Conservation (phyloP, 352 stramenopile genomes). For the Phytophthora nicotianae region DNA sequence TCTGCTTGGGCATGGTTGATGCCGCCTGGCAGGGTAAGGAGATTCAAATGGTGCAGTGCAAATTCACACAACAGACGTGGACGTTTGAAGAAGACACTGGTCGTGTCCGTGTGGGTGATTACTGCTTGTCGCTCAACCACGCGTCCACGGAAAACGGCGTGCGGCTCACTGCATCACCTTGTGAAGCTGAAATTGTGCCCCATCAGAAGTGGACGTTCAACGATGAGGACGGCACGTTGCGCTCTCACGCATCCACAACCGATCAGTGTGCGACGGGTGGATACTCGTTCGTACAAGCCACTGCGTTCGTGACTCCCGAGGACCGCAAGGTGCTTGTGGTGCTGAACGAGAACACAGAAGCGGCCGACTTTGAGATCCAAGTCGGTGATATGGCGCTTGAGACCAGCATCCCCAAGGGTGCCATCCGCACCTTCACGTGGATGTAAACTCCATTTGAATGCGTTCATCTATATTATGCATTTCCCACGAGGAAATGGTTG, state of each 20-base stretch:
- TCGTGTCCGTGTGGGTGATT: conserved; percentile 54
- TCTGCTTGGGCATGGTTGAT: conserved; percentile 55
- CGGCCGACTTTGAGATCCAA: conserved; percentile 64
- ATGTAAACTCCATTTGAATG: conserved; percentile 11
- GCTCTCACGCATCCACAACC: conserved; percentile 32
- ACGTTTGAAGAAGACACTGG: conserved; percentile 46
- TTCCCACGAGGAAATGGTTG: conserved; percentile 1
- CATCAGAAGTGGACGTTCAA: conserved; percentile 69
- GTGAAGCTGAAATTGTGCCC: conserved; percentile 28
- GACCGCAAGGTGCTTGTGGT: conserved; percentile 79
- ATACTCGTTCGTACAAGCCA: conserved; percentile 73
- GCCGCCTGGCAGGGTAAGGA: conserved; percentile 53
- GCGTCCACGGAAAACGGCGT: conserved; percentile 52
- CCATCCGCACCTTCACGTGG: conserved; percentile 56
- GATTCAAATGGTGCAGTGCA: conserved; percentile 65
- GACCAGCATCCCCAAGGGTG: conserved; percentile 52
- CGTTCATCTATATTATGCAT: conserved; percentile 2
- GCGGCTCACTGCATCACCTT: conserved; percentile 50
- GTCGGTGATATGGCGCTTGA: conserved; percentile 44
- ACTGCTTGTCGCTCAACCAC: conserved; percentile 69
- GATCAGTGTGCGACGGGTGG: conserved; percentile 76
- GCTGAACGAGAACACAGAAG: conserved; percentile 82
- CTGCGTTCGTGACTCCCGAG: conserved; percentile 70
- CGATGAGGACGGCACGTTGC: conserved; percentile 47
- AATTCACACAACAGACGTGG: conserved; percentile 67